These are phyloP conservation scores for Scenedesmus sp. DNA, from an alignment of 163 green algal genomes.

Conservation along the genomic window DNA sequence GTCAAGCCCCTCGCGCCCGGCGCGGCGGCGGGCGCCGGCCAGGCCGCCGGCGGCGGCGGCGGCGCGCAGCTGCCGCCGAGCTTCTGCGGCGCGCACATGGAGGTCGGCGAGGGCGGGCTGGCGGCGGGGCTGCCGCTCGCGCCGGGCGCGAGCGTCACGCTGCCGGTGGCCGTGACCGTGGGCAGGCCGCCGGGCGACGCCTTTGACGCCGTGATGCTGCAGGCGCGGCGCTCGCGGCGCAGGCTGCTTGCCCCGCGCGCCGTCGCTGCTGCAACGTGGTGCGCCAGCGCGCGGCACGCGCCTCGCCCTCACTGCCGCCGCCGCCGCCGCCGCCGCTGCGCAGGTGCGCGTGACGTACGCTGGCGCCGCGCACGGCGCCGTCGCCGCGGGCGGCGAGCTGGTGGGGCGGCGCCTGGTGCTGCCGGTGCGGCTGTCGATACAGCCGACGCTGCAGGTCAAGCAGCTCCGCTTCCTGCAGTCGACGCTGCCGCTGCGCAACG, in stretches of 20 bases:
- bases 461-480: slow-evolving; percentile 16
- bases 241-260: too few relatives aligned
- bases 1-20: background rate
- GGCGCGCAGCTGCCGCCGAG: slow-evolving; percentile 25
- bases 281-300: too few relatives aligned
- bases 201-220: slow-evolving; percentile 26
- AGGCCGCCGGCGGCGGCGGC: slow-evolving; percentile 24
- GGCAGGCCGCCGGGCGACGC: slow-evolving; percentile 32
- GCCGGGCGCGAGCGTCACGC: slow-evolving; percentile 9
- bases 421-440: slow-evolving; percentile 39
- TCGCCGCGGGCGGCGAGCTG: background rate
- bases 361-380: background rate
- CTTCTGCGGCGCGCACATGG: slow-evolving; percentile 34
- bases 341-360: slow-evolving; percentile 34
- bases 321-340: background rate
- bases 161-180: slow-evolving; percentile 40
- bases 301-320: too few relatives aligned
- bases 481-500: background rate
- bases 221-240: slow-evolving; percentile 1
- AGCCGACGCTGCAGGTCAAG: slow-evolving; percentile 36
- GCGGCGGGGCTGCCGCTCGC: slow-evolving; percentile 21
- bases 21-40: too few relatives aligned
- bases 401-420: slow-evolving; percentile 30
- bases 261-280: too few relatives aligned
- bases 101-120: background rate